Base-by-base conservation (phyloP, 768 basidiomycete species). In the Russula earlei region DNA sequence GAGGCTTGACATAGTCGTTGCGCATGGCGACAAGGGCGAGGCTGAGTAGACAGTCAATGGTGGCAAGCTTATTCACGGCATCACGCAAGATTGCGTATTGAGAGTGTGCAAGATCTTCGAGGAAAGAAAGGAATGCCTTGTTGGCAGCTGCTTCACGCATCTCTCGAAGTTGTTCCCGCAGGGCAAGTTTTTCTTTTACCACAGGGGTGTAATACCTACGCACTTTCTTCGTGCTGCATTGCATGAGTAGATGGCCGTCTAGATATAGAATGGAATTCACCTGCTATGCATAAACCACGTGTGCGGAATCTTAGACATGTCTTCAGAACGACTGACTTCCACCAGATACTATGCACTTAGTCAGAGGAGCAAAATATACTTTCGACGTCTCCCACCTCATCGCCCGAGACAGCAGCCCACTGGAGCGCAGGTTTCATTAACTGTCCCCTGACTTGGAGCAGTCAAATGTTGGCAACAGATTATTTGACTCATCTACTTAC, bases 11-110 rank as follows among this genome's bases (percentile, higher is more conserved):
- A 62, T 92, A 97, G 45, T 84, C 84, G 12, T 79, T 77, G 56
- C 82, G 81, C 36, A 86, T 72, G 1, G 91, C 88, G 4, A 93
- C 84, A 43, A 79, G 79, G 0, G 93, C 87, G 14, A 98, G 75
- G 64, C 90, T 91, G 55, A 86, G 72, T 58, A 99, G 72, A 66
- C 94, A 96, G 70, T 99, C 92, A 24, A 86, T 85, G 2, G 74
- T 77, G 0, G 91, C 91, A 27, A 99, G 74, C 60, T 88, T 85
- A 63, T 87, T 82, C 20, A 92, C 83, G 6, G 78, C 83, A 58
- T 86, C 78, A 10, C 92, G 80, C 55, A 97, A 71, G 8, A 84
- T 61, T 5, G 75, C 78, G 64, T 95, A 94, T 61, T 85, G 74
- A 15, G 82, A 77, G 31, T 73, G 67, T 9, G 81, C 70, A 29